Conservation (phyloP, 345 rosid genomes). For the Acer saccharum region DNA sequence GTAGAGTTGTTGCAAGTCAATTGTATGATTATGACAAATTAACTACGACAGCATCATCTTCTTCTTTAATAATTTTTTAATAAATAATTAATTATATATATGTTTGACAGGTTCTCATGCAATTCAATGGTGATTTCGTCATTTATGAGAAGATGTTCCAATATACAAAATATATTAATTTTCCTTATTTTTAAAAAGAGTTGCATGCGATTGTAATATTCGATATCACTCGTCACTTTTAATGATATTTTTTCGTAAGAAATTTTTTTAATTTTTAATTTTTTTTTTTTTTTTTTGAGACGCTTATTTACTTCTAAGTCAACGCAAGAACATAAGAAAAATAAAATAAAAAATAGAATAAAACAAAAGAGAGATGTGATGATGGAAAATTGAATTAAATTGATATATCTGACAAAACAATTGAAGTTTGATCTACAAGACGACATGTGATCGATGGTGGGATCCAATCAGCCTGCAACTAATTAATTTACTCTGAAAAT, state of each 20-base stretch:
- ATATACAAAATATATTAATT: no score
- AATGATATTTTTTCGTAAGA: no score
- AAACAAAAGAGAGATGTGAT: no score
- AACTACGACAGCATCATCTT: background rate
- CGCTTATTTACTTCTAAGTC: no score
- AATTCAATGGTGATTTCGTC: background rate
- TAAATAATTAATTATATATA: background rate
- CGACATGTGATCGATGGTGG: conserved; percentile 16
- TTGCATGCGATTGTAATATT: no score
- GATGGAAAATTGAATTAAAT: no score
- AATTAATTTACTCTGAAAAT: background rate
- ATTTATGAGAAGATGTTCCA: background rate
- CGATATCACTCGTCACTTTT: background rate
- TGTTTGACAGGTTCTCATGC: background rate
- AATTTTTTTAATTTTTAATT: no score
- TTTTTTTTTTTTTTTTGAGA: no score
- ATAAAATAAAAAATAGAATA: no score
- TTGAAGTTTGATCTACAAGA: background rate
- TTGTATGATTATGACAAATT: background rate
- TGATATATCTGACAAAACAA: no score
- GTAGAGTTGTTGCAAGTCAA: background rate
- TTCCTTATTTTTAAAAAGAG: no score
- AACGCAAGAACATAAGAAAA: no score
- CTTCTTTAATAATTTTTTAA: background rate
- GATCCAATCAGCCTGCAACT: conserved; percentile 7